These are phyloP conservation scores for Plasmodium berghei DNA, from an alignment of 169 alveolate genomes.

Conservation along the genomic window DNA sequence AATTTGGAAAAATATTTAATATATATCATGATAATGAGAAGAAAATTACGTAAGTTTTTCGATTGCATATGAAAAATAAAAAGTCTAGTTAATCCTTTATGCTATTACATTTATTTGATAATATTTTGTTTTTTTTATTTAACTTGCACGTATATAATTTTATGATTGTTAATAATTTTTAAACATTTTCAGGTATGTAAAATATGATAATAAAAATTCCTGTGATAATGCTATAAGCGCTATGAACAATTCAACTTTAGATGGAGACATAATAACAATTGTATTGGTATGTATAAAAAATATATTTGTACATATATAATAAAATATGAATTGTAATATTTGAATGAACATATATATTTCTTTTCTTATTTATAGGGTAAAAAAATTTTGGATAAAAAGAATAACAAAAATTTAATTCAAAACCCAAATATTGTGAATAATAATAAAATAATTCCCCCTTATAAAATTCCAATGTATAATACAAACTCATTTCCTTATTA, in stretches of 20 bases:
- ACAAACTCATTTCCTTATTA: conserved; percentile 21
- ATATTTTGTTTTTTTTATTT: not conserved
- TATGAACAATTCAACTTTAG: conserved; percentile 33
- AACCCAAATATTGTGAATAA: conserved; percentile 19
- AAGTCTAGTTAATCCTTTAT: not conserved
- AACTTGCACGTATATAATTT: not conserved
- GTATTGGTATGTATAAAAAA: conserved; percentile 21
- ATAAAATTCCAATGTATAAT: conserved; percentile 41
- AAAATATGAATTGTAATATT: not conserved
- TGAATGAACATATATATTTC: not conserved
- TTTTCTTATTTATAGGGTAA: conserved; percentile 20
- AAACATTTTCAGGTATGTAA: conserved; percentile 19
- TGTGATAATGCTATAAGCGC: conserved; percentile 61
- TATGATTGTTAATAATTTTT: not conserved
- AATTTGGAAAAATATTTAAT: conserved; percentile 48
- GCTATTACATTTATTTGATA: not conserved
- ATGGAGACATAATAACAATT: conserved; percentile 34
- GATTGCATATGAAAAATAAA: not conserved
- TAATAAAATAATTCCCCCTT: conserved; percentile 51
- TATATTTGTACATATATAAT: not conserved
- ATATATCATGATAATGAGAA: conserved; percentile 42
- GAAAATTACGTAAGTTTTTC: conserved; percentile 50
- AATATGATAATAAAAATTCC: conserved; percentile 56
- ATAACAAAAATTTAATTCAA: conserved; percentile 21
- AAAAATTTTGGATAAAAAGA: conserved; percentile 48